phyloP scores from a whole-genome alignment of 176 grass and related monocot genomes.

The Oropetium thomaeum region DNA sequence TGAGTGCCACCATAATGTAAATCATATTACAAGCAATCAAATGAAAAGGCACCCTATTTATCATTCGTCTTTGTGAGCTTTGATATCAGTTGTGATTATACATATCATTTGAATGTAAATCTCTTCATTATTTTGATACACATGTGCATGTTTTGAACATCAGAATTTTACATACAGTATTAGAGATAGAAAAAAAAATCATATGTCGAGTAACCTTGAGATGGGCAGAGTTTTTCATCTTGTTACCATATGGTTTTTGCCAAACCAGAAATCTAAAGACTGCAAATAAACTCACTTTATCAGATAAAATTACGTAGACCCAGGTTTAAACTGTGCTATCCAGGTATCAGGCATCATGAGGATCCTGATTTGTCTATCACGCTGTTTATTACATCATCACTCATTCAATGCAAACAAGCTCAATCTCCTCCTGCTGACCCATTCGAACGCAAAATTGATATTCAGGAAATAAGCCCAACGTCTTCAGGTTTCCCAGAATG shows the following conservation, averaged over 20 bases:
- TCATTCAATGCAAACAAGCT: slow-evolving; percentile 3
- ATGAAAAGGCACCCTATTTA: too few species aligned
- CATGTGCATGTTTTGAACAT: neutral
- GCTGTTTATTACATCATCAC: neutral
- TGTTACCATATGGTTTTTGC: neutral
- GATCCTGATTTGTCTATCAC: neutral
- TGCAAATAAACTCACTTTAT: neutral
- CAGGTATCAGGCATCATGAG: neutral
- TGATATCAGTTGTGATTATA: neutral
- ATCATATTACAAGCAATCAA: neutral
- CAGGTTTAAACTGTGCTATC: neutral
- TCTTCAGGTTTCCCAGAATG: slow-evolving; percentile 9
- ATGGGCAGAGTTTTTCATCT: too few species aligned
- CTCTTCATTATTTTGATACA: neutral
- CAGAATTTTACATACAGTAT: neutral
- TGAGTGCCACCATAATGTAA: neutral
- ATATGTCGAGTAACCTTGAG: neutral
- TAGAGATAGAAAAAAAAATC: neutral
- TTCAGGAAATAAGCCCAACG: neutral
- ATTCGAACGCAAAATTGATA: slow-evolving; percentile 21
- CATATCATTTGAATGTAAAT: neutral
- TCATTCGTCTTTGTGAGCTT: neutral
- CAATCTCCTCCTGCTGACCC: slow-evolving; percentile 3
- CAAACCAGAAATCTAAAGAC: neutral
- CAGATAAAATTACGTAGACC: neutral